Evolutionary conservation across 2,329 filamentous ascomycete genomes (phyloP), one percentile per base, ranked within the genome.

Genomic region (Colletotrichum tamarilloi): DNA sequence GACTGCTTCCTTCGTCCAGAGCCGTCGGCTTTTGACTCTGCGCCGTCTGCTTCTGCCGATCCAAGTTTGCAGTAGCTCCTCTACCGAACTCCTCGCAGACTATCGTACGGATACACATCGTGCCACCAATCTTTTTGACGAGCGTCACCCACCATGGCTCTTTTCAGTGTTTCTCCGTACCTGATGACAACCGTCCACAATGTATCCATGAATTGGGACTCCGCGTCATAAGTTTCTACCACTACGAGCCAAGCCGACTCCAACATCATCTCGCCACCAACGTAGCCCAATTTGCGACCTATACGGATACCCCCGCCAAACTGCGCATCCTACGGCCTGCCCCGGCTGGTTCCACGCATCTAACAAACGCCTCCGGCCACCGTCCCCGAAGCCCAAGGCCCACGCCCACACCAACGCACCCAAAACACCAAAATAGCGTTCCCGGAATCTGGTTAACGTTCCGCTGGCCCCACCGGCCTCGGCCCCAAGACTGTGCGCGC

Each of bases 401-500:
- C 38, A 56, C 42, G 35, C 67, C 55, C 67, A 28, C 32, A 28
- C 35, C 42, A 49, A 49, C 42, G 42, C 42, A 11, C 19, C 19
- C 42, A 49, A 49, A 49, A 22, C 5, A 53, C 57, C 42, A 42
- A 69, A 53, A 69, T 69, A 49, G 66, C 53, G 58, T 64, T 59
- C 55, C 67, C 32, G 60, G 60, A 60, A 70, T 70, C 67, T 57
- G 53, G 66, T 38, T 49, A 57, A 65, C 67, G 60, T 49, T 66
- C 35, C 56, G 19, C 55, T 49, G 42, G 42, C 42, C 42, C 42
- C 42, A 49, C 42, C 42, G 8, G 8, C 7, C 42, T 49, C 42
- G 9, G 42, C 52, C 60, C 24, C 30, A 57, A 49, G 49, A 19
- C 62, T 66, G 30, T 55, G 46, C 22, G 30, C 19, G 22, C 49